Evolutionary conservation across 352 stramenopile species (phyloP).

Genomic region (Pythium aphanidermatum): DNA sequence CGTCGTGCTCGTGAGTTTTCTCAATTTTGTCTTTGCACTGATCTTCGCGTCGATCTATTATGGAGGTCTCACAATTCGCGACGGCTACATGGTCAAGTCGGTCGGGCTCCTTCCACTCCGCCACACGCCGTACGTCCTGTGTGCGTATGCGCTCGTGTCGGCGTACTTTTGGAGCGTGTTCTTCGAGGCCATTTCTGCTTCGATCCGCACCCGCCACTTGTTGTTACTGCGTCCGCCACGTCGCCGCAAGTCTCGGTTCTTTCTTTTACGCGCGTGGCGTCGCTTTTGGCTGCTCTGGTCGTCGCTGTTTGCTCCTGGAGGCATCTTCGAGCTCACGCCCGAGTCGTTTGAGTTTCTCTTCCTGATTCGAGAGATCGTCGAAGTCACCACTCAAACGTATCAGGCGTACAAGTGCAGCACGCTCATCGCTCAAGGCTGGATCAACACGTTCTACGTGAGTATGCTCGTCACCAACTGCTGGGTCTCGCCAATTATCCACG

Average conservation of each 20-base stretch:
- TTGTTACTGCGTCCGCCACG: no score
- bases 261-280: background rate
- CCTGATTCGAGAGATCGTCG: slow-evolving; percentile 7
- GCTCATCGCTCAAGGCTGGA: slow-evolving; percentile 8
- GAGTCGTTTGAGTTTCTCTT: slow-evolving; percentile 9
- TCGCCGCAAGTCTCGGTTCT: no score
- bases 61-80: slow-evolving; percentile 4
- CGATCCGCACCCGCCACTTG: no score
- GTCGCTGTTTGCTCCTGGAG: background rate
- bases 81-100: slow-evolving; percentile 13
- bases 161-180: no score
- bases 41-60: slow-evolving; percentile 7
- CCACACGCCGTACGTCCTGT: slow-evolving; percentile 8
- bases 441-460: slow-evolving; percentile 9
- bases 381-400: slow-evolving; percentile 10
- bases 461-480: slow-evolving; percentile 11
- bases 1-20: background rate
- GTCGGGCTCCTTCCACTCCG: slow-evolving; percentile 5
- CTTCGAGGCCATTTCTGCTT: no score
- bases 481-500: slow-evolving; percentile 8
- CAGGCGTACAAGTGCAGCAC: slow-evolving; percentile 16
- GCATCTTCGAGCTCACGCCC: background rate
- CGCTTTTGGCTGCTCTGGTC: background rate
- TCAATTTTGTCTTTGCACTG: slow-evolving; percentile 1
- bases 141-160: no score